Base-by-base conservation (phyloP, 2,329 filamentous ascomycete species). In the Paecilomyces sp. region DNA sequence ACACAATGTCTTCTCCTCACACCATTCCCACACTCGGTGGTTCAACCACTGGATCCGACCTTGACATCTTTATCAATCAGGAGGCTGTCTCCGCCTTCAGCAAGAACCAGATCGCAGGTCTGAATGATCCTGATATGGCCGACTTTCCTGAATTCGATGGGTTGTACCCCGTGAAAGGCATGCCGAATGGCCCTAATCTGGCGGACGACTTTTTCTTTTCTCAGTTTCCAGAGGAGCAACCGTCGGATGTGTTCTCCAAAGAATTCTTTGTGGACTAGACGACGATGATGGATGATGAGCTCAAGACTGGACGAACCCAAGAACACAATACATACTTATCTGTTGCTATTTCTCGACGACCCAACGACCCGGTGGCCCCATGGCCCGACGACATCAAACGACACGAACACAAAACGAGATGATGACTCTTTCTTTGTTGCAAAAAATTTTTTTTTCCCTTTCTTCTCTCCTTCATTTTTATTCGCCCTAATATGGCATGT, bases 61-160 rank as follows among this genome's bases (percentile, higher is more conserved):
- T 78, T 18, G 75, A 77, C 60, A 69, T 77, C 18, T 77, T 77
- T 60, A 75, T 75, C 59, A 72, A 67, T 51, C 70, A 73, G 61
- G 71, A 73, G 56, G 60, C 69, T 25, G 65, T 69, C 55, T 66
- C 58, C 54, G 65, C 54, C n/a, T 71, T 66, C 58, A 66, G 61
- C 50, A 67, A 68, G 41, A 66, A 71, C 53, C 70, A 74, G 18
- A 70, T 75, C 25, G 66, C 67, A 13, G 63, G 65, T 22, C 60
- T 76, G 22, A 67, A 67, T 18, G 67, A 68, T 24, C 62, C 68
- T 9, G 65, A 68, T 22, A 65, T 74, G 62, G 66, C 72, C 25
- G 62, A 67, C 11, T 73, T 75, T 52, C 69, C 74, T 7, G 73
- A 76, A 55, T 75, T 74, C 54, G 68, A 66, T 36, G 71, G 74